Evolutionary conservation across 306 rosid species (phyloP), one percentile per base, ranked within the genome.

Genomic region (Glycyrrhiza uralensis): DNA sequence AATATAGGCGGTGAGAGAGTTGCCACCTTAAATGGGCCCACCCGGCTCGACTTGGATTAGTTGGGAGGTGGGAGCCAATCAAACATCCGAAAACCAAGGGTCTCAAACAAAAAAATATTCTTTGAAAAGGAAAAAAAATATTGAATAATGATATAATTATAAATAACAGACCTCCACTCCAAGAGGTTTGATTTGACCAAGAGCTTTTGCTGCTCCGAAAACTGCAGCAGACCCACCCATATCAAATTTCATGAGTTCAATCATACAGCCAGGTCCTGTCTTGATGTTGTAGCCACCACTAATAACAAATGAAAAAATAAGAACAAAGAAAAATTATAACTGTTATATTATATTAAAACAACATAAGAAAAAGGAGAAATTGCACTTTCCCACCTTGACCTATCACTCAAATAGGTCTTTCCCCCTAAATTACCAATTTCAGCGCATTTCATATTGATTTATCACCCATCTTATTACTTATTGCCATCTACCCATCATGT

Each of bases 241-340:
- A 66, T 92, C 96, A 80, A 76, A 82, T 75, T 92, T 92, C 98
- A 92, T 92, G 55, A 83, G 85, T 51, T 92, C 98, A 83, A 92
- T 86, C 51, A 55, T 80, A 81, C 92, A 86, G 66, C 92, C 98
- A 35, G 98, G 91, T 70, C 98, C 96, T 10, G 98, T 92, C 85
- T 92, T 92, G 88, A 90, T 92, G 88, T 92, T 92, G 88, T 92
- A 92, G 82, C 98, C 98, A 75, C 96, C 98, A 80, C 98, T 92
- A 69, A 76, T 28, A 46, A 66, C 58, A 81, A 26, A 42, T 9
- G 29, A 66, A 52, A 51, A 22, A 23, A 39, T 32, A 11, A 32
- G 15, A 35, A 22, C 15, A 11, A 56, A 74, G 15, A 49, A 14
- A 69, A 69, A 9, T 26, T 32, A 13, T 44, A 29, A 56, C 10